Evolutionary conservation across 2,329 filamentous ascomycete species (phyloP).

Genomic region (Bipolaris zeicola): DNA sequence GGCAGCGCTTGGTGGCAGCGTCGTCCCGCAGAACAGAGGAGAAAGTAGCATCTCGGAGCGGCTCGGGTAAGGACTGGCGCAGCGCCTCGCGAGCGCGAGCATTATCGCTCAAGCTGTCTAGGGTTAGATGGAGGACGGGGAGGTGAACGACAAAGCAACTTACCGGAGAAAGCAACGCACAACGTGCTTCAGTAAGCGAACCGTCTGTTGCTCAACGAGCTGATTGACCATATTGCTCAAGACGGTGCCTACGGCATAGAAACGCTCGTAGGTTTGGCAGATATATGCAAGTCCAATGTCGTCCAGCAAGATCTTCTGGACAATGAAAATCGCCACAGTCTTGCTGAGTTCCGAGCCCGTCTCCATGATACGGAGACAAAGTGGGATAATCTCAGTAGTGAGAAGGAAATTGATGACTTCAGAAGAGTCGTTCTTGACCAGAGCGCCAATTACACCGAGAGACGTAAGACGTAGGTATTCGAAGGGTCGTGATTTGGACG

Average conservation of each 20-base stretch:
- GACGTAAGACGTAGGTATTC: constrained; percentile 96
- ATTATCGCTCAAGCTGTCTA: constrained; percentile 85
- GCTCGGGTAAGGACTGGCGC: constrained; percentile 93
- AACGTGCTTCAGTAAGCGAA: constrained; percentile 93
- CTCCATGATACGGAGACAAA: constrained; percentile 98
- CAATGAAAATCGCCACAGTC: constrained; percentile 98
- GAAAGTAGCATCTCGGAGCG: constrained; percentile 97
- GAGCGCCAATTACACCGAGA: constrained; percentile 91
- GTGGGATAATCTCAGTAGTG: constrained; percentile 96
- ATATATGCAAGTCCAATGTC: constrained; percentile 98
- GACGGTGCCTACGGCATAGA: constrained; percentile 97
- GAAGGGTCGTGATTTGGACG: constrained; percentile 95
- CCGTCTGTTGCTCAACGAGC: constrained; percentile 96
- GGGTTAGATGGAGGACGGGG: constrained; percentile 20
- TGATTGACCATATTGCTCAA: constrained; percentile 98
- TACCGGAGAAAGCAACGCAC: constrained; percentile 95
- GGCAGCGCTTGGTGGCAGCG: constrained; percentile 94
- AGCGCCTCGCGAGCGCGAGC: constrained; percentile 93
- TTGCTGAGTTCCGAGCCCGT: constrained; percentile 98
- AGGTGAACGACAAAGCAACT: constrained; percentile 37
- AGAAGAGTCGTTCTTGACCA: constrained; percentile 98
- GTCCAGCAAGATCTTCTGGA: constrained; percentile 97
- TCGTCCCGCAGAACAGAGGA: constrained; percentile 95
- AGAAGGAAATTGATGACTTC: constrained; percentile 99
- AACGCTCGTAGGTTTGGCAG: constrained; percentile 96